phyloP scores from a whole-genome alignment of 2,329 filamentous ascomycete genomes.

The Intubia oerlemansii region DNA sequence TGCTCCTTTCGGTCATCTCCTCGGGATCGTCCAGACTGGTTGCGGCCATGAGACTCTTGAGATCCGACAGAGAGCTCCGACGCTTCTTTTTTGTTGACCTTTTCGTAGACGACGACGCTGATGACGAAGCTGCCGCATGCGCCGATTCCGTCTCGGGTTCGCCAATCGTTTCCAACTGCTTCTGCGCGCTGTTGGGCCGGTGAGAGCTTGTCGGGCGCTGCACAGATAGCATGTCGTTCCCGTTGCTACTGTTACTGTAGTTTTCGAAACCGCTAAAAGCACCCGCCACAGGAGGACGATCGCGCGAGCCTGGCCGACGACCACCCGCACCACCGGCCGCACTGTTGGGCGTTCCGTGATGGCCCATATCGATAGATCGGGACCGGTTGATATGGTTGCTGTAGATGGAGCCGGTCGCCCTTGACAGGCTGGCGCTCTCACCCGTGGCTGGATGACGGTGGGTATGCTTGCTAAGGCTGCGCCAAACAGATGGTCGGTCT shows the following conservation, averaged over 20 bases:
- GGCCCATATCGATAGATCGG: constrained; percentile 55
- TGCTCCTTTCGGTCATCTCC: too few relatives aligned
- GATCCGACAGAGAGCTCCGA: constrained; percentile 76
- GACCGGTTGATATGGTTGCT: constrained; percentile 40
- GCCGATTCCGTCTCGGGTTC: constrained; percentile 31
- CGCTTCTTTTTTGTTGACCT: constrained; percentile 50
- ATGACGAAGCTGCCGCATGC: too few relatives aligned
- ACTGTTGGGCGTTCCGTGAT: constrained; percentile 10
- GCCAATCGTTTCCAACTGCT: constrained; percentile 34
- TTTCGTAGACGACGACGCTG: too few relatives aligned
- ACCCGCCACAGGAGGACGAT: constrained; percentile 37
- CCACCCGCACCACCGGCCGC: constrained; percentile 15
- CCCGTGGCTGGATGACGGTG: constrained; percentile 34
- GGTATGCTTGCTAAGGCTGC: constrained; percentile 79
- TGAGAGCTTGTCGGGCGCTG: constrained; percentile 12
- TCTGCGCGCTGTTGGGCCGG: constrained; percentile 34
- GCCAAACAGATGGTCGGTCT: constrained; percentile 63
- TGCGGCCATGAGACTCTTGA: constrained; percentile 42
- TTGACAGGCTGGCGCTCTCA: constrained; percentile 43
- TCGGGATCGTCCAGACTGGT: constrained; percentile 25
- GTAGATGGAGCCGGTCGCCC: constrained; percentile 15
- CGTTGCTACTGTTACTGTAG: too few relatives aligned
- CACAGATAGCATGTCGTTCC: too few relatives aligned
- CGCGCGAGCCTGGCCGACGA: constrained; percentile 32
- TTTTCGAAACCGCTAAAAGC: too few relatives aligned